These are phyloP conservation scores for Xylaria sp. DNA, from an alignment of 2,329 filamentous ascomycete genomes.

Conservation along the genomic window DNA sequence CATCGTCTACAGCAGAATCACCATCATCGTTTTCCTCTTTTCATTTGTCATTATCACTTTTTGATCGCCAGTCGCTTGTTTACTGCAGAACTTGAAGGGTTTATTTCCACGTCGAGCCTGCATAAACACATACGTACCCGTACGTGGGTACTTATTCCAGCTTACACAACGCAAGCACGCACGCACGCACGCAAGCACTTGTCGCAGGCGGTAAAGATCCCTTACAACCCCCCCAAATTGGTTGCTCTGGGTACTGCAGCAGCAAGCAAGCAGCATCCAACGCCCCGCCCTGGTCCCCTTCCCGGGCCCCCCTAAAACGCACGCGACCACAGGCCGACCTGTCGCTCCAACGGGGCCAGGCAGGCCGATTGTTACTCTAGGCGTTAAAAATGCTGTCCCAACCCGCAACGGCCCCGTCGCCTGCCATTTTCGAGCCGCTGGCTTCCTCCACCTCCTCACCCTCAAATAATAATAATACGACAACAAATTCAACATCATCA, in stretches of 20 bases:
- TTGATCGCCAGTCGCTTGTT: neutral
- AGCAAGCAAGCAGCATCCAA: slow-evolving; percentile 9
- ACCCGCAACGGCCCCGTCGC: slow-evolving; percentile 45
- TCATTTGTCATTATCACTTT: neutral
- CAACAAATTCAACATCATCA: slow-evolving; percentile 15
- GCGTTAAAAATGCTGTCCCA: slow-evolving; percentile 48
- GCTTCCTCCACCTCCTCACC: slow-evolving; percentile 43
- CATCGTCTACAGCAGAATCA: neutral
- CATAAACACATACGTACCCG: slow-evolving; percentile 4
- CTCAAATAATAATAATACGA: neutral
- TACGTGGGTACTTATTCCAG: slow-evolving; percentile 1
- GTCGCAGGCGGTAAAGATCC: neutral
- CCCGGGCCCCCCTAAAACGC: slow-evolving; percentile 19
- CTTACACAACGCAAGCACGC: neutral
- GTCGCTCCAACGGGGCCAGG: slow-evolving; percentile 22
- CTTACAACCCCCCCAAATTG: neutral
- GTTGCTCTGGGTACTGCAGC: slow-evolving; percentile 7
- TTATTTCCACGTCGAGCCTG: slow-evolving; percentile 13
- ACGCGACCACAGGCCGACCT: slow-evolving; percentile 31
- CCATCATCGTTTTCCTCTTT: neutral
- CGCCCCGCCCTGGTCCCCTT: slow-evolving; percentile 16
- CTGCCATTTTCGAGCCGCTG: slow-evolving; percentile 47
- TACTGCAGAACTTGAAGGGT: slow-evolving; percentile 7
- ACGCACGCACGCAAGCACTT: neutral
- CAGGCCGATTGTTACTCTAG: slow-evolving; percentile 15